Evolutionary conservation across 176 grass and related monocot genomes (phyloP), one percentile per base, ranked within the genome.

Genomic region (Oryza longistaminata): DNA sequence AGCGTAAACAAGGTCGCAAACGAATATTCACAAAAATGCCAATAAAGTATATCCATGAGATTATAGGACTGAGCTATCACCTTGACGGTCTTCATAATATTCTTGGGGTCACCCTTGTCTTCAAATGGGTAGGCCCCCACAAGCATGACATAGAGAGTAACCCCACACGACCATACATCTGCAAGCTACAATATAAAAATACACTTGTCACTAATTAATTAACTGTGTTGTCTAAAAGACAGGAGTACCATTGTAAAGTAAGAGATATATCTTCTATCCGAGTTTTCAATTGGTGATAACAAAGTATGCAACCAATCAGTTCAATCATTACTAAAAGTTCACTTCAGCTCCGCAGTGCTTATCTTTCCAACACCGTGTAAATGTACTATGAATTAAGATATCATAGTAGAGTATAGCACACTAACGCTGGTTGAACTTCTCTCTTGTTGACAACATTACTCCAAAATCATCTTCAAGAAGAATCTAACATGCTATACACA

Each of bases 91-190:
- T 94, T 91, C 80, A 69, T 88, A 26, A 97, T 87, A 85, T 97
- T 94, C 88, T 93, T 97, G 64, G 95, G 95, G 44, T 97, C 95
- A 44, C 91, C 87, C 80, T 72, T 81, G 85, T 97, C 92, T 90
- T 97, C 92, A 79, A 97, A 97, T 48, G 95, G 90, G 66, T 97
- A 97, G 42, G 92, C 92, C 68, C 95, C 92, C 22, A 94, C 90
- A 70, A 97, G 61, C 95, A 97, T 97, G 53, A 97, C 90, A 84
- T 94, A 94, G 19, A 97, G 84, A 84, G 95, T 97, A 11, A 94
- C 95, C 43, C 92, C 95, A 73, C 95, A 97, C 10, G 95, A 97
- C 95, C 95, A 97, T 74, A 97, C 95, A 91, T 97, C 95, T 53
- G 95, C 87, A 79, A 89, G 75, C 92, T 97, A 42, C 80, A 89